Conservation (phyloP, 768 basidiomycete genomes). For the Wakefieldia striispora region DNA sequence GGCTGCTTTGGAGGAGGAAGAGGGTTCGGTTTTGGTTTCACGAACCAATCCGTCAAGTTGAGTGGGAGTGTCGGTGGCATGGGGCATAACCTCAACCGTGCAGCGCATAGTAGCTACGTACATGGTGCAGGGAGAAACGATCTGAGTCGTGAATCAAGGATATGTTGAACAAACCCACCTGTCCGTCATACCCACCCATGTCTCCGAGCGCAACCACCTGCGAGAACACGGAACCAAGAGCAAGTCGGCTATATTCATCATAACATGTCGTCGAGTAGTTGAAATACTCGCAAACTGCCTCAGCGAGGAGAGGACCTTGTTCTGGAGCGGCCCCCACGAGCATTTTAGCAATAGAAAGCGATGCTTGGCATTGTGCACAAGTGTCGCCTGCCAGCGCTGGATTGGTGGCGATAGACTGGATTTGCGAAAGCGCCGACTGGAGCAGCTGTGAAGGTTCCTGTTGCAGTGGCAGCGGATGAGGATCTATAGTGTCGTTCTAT, state of each 20-base stretch:
- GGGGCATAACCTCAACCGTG: slow-evolving; percentile 36
- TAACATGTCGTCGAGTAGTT: slow-evolving; percentile 37
- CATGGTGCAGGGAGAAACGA: no score
- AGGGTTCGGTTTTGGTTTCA: slow-evolving; percentile 49
- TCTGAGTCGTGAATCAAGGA: no score
- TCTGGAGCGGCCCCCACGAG: slow-evolving; percentile 41
- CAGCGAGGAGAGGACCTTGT: slow-evolving; percentile 39
- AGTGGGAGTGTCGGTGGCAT: slow-evolving; percentile 40
- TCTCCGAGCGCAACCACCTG: slow-evolving; percentile 49
- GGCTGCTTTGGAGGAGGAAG: slow-evolving; percentile 40
- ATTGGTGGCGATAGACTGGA: slow-evolving; percentile 36
- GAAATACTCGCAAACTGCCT: slow-evolving; percentile 44
- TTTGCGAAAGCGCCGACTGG: slow-evolving; percentile 37
- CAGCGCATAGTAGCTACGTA: slow-evolving; percentile 34
- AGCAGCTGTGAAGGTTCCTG: slow-evolving; percentile 36
- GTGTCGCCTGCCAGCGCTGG: slow-evolving; percentile 34
- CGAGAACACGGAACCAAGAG: slow-evolving; percentile 42
- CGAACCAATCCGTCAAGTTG: slow-evolving; percentile 47
- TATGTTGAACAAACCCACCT: slow-evolving; percentile 27
- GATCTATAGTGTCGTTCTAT: slow-evolving; percentile 45
- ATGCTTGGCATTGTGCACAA: slow-evolving; percentile 41
- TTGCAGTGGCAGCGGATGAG: slow-evolving; percentile 40
- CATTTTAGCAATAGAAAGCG: slow-evolving; percentile 41
- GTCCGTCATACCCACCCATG: slow-evolving; percentile 49
- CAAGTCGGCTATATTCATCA: slow-evolving; percentile 31